These are phyloP conservation scores for Lentinula sp. DNA, from an alignment of 768 basidiomycete species.

Conservation along the genomic window DNA sequence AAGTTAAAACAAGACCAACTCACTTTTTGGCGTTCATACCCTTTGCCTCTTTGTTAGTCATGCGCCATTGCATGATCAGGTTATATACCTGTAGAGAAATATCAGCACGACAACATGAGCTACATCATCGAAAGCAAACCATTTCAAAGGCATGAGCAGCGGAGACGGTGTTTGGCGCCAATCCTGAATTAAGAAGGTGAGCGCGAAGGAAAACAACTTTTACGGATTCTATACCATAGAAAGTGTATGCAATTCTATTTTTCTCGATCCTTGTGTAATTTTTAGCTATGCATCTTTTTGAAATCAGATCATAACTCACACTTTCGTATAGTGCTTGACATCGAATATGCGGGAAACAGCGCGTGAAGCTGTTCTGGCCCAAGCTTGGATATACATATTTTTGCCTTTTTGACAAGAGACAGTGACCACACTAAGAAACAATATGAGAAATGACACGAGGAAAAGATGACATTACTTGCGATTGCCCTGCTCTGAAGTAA, in stretches of 20 bases:
- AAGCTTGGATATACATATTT: background rate
- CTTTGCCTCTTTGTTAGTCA: conserved; percentile 12
- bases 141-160: background rate
- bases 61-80: conserved; percentile 18
- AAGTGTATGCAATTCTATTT: background rate
- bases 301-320: background rate
- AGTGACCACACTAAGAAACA: background rate
- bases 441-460: background rate
- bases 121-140: background rate
- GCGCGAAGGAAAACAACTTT: background rate
- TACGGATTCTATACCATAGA: background rate
- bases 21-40: conserved; percentile 18
- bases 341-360: background rate
- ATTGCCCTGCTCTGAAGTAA: background rate
- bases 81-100: conserved; percentile 16
- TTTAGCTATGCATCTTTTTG: background rate
- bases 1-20: background rate
- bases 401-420: background rate
- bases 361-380: background rate
- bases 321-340: background rate
- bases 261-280: background rate
- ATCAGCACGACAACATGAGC: background rate
- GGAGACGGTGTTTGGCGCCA: background rate
- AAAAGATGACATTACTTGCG: background rate
- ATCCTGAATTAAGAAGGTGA: background rate